Percentiles rank a stretch among this genome's conserved stretches.
phyloP scores from a whole-genome alignment of 768 basidiomycete genomes.

The Candolleomyces aberdarensis region DNA sequence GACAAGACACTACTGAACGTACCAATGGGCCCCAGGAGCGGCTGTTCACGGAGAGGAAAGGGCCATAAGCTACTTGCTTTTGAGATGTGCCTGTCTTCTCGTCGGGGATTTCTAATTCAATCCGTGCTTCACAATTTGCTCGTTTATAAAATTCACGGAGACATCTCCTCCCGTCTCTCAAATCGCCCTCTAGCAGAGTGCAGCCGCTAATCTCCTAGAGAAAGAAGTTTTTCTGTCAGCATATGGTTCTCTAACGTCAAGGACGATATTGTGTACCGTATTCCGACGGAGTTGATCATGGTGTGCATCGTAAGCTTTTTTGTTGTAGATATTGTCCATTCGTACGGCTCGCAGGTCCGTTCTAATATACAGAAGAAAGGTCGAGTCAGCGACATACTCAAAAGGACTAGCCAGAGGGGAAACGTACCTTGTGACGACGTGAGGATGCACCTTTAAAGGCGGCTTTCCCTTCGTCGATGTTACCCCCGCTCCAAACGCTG shows the following conservation, averaged over 20 bases:
- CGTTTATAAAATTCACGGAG: background rate
- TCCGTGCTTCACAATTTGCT: background rate
- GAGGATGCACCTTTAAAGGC: conserved; percentile 26
- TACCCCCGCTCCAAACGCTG: conserved; percentile 8
- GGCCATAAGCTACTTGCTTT: conserved; percentile 28
- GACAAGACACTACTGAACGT: background rate
- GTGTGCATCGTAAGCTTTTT: conserved; percentile 22
- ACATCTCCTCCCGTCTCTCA: conserved; percentile 12
- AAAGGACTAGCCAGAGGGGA: background rate
- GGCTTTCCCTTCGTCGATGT: conserved; percentile 10
- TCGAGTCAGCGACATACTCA: background rate
- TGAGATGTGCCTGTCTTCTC: conserved; percentile 13
- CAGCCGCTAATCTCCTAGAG: background rate
- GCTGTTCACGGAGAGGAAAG: conserved; percentile 22
- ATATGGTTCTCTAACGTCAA: too few species aligned
- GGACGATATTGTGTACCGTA: conserved; percentile 14
- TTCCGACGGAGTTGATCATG: conserved; percentile 20
- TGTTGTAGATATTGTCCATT: conserved; percentile 27
- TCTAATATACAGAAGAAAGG: conserved; percentile 14
- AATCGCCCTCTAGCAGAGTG: conserved; percentile 11
- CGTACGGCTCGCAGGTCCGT: conserved; percentile 31
- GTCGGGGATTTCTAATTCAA: conserved; percentile 14
- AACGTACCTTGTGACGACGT: conserved; percentile 31
- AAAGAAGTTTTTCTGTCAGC: background rate
- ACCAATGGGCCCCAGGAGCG: conserved; percentile 29